Evolutionary conservation across 257 asterid genomes (phyloP), one percentile per base, ranked within the genome.

Genomic region (Henckelia pumila): DNA sequence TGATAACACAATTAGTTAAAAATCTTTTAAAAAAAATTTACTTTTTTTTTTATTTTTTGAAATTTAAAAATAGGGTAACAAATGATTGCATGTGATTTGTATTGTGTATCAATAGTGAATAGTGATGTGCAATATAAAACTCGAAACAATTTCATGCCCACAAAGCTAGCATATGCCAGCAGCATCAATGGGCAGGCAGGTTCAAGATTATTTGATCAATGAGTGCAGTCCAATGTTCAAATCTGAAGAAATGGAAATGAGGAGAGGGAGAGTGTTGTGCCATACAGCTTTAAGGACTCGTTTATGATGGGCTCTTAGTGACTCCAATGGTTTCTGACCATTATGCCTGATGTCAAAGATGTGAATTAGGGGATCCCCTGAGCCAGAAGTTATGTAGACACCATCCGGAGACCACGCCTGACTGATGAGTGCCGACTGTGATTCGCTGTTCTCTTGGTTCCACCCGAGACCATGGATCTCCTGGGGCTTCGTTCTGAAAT

Each of bases 331-430:
- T 58, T 57, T 70, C 35, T 71, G 80, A 9, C 86, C 72, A 30
- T 86, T 84, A 75, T 75, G 86, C 59, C 99, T 79, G 58, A 93
- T 86, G 63, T 93, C 97, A 72, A 93, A 93, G 35, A 93, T 67
- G 77, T 93, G 99, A 68, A 93, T 82, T 5, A 73, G 63, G 4
- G 99, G 99, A 72, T 93, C 99, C 1, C 84, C 95, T 40, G 99
- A 88, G 5, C 99, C 97, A 0, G 99, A 94, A 11, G 92, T 73
- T 71, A 91, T 52, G 66, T 83, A 84, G 56, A 88, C 60, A 35
- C 99, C 99, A 70, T 94, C 89, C 1, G 99, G 99, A 16, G 97
- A 91, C 99, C 97, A 91, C 0, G 89, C 81, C 84, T 94, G 99
- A 52, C 81, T 85, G 74, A 94, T 81, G 10, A 91, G 95, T 29